Evolutionary conservation across 441 rosid genomes (phyloP), one percentile per base, ranked within the genome.

Genomic region (Francoa sonchifolia): DNA sequence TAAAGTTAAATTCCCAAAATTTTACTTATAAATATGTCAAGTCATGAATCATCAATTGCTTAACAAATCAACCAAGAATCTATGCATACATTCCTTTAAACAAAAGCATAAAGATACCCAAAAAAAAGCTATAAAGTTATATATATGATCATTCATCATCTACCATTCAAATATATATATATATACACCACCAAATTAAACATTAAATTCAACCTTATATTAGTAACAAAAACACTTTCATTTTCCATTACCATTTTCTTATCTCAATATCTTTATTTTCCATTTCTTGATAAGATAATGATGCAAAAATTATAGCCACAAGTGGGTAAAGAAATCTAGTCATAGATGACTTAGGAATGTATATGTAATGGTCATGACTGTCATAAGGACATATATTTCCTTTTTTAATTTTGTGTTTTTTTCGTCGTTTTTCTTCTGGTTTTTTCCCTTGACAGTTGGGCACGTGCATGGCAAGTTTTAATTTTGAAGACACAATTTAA

Each of bases 351-450:
- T 37, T 6, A 7, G 27, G 53, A 43, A 38, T 34, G 16, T 42
- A 8, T 26, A 18, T 15, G 14, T 44, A 29, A 29, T 36, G 40
- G 36, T 44, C 36, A 47, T 20, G n/a, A 39, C 49, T 50, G 50
- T 52, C 60, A 60, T 48, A 42, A 37, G 48, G 71, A 68, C 63
- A 65, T 61, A 71, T 62, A 59, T 66, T 62, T 69, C 65, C 76
- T 67, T 71, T 67, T 62, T 61, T 59, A 58, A 54, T 56, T 35
- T 45, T 52, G 19, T 8, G 38, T n/a, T n/a, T n/a, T n/a, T 66
- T 69, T 72, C 71, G 68, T 79, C 73, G 76, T 68, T 68, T 73
- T 49, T 43, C 13, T 58, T 62, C 72, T 68, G 58, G 22, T 48
- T 75, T 48, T 52, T 44, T 65, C 42, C 53, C 48, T 57, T 37